Conservation (phyloP, 164 flowering plant species). For the Chimonanthus salicifolius region DNA sequence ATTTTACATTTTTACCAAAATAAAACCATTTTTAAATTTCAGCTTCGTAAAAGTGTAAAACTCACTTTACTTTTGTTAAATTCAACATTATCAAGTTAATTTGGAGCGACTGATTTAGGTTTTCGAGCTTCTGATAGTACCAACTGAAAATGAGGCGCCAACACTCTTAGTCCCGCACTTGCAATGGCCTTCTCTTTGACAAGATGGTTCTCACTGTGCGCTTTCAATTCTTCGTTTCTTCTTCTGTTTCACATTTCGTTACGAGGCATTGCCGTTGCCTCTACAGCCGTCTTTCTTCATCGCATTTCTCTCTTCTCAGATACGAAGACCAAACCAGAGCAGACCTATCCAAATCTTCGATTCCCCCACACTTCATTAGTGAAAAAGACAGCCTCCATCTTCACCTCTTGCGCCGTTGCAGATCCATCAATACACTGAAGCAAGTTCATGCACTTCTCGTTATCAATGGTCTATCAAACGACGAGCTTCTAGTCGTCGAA, state of each 20-base stretch:
- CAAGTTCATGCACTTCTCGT: slow-evolving; percentile 40
- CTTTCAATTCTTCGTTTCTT: background rate
- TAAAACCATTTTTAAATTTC: too few relatives aligned
- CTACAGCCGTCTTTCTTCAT: background rate
- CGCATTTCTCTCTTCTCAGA: background rate
- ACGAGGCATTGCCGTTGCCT: background rate
- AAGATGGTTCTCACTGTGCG: background rate
- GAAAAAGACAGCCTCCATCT: background rate
- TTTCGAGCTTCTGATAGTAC: too few relatives aligned
- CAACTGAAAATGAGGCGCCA: background rate
- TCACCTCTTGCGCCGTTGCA: background rate
- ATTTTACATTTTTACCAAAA: too few relatives aligned
- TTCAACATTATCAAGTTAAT: too few relatives aligned
- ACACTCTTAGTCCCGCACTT: background rate
- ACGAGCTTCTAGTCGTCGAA: slow-evolving; percentile 17
- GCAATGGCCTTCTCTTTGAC: background rate
- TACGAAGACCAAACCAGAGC: background rate
- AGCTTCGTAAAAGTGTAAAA: too few relatives aligned
- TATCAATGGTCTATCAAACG: slow-evolving; percentile 24
- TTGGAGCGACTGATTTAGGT: too few relatives aligned
- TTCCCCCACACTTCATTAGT: background rate
- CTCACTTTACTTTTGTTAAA: too few relatives aligned
- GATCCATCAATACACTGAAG: slow-evolving; percentile 11
- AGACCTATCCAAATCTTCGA: too few relatives aligned
- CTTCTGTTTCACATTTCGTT: background rate